Conservation (phyloP, 1,139 yeast genomes). For the Zygoascus sp. region DNA sequence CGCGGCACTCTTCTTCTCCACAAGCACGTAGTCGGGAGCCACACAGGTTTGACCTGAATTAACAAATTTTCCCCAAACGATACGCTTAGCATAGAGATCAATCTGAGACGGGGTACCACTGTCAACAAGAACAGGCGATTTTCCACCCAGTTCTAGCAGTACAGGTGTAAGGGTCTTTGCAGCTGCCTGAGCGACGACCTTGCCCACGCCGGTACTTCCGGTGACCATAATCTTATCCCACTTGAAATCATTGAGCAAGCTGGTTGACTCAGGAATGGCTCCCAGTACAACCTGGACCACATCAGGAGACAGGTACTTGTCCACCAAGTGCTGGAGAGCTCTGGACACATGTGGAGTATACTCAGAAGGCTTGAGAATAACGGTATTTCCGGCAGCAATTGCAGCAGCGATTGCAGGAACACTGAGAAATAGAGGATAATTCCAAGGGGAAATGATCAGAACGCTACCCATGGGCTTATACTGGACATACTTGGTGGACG, state of each 20-base stretch:
- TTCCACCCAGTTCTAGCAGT: conserved; percentile 87
- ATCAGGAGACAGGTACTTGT: conserved; percentile 50
- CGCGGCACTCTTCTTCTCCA: conserved; percentile 55
- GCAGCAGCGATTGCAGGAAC: conserved; percentile 74
- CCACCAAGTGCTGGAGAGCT: conserved; percentile 53
- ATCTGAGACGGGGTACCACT: conserved; percentile 45
- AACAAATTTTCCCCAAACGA: conserved; percentile 71
- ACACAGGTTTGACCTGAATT: conserved; percentile 93
- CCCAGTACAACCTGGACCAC: conserved; percentile 67
- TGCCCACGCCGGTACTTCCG: conserved; percentile 75
- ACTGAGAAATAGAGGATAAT: conserved; percentile 70
- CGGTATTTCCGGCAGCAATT: conserved; percentile 82
- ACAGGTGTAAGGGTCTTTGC: conserved; percentile 80
- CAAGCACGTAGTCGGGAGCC: conserved; percentile 76
- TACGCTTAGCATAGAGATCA: conserved; percentile 55
- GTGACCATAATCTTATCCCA: conserved; percentile 86
- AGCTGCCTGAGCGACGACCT: conserved; percentile 72
- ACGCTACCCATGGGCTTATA: conserved; percentile 73
- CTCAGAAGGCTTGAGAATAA: conserved; percentile 78
- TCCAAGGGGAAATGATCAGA: conserved; percentile 77
- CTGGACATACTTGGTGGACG: conserved; percentile 51
- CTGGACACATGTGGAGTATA: conserved; percentile 59
- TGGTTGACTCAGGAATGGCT: conserved; percentile 63
- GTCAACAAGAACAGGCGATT: conserved; percentile 68
- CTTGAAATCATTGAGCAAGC: conserved; percentile 52